Evolutionary conservation across 176 grass and related monocot genomes (phyloP), one percentile per base, ranked within the genome.

Genomic region (Cymbopogon citratus): DNA sequence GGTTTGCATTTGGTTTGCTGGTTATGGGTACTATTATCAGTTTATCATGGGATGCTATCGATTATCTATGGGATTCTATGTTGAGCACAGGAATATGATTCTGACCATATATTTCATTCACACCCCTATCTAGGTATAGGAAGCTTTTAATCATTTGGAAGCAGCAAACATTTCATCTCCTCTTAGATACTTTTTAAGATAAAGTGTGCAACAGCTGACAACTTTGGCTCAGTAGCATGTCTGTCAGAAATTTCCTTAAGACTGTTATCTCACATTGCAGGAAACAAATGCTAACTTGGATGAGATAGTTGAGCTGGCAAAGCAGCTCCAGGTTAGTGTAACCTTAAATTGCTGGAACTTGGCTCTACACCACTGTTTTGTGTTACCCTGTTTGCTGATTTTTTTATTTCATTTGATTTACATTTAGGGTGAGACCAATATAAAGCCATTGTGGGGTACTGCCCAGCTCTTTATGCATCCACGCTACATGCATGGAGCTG

Each of bases 261-360:
- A 0, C 0, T 85, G 25, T 24, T 87, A 5, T 83, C 79, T 59
- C 51, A 81, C 60, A 71, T 89, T 56, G 61, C 90, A 98, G 96
- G 96, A 98, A 90, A 91, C 92, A 68, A 98, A 98, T 95, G 85
- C 87, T 34, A 98, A 93, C 80, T 85, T 98, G 87, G 96, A 95
- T 82, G 90, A 91, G 80, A 88, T 93, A 75, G 91, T 91, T 91
- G 80, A 91, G 26, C 25, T 95, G 83, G 90, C 96, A 44, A 95
- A 93, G 87, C 69, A 95, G 80, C 92, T 99, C 74, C 90, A 99
- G 91, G 92, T 95, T 77, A 85, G 48, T 84, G 48, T 63, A 63
- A 67, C 60, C 28, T 48, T 60, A 78, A 70, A 88, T 40, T 73
- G 60, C 31, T 12, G 72, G 18, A 2, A 66, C 69, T 65, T 67